phyloP scores from a whole-genome alignment of 805 yeast species.

The Suhomyces prunicola region DNA sequence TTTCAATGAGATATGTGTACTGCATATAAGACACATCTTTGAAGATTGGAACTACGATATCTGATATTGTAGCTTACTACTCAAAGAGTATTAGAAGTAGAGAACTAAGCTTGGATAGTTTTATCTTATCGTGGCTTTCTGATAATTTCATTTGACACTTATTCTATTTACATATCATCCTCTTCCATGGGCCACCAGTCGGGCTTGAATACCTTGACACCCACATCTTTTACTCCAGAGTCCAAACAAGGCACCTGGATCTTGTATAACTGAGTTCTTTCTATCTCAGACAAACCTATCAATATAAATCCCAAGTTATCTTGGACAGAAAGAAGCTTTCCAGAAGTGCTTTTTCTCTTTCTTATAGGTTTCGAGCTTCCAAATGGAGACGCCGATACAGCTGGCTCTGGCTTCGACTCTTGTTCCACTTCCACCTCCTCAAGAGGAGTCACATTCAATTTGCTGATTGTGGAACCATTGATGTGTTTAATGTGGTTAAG shows the following conservation, averaged over 20 bases:
- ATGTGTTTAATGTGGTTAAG: conserved; percentile 14
- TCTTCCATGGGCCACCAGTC: conserved; percentile 69
- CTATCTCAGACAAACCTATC: conserved; percentile 43
- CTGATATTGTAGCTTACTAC: too few relatives aligned
- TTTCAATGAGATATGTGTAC: neutral
- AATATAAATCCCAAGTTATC: conserved; percentile 68
- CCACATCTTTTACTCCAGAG: conserved; percentile 28
- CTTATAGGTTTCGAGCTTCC: conserved; percentile 26
- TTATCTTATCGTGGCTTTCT: too few relatives aligned
- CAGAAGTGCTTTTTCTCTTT: conserved; percentile 47
- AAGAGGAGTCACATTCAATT: conserved; percentile 18
- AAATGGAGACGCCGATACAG: conserved; percentile 38
- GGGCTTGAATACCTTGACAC: conserved; percentile 55
- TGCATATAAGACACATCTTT: neutral
- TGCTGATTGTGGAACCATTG: conserved; percentile 9
- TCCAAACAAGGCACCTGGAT: conserved; percentile 22
- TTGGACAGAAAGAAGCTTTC: conserved; percentile 54
- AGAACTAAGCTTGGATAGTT: too few relatives aligned
- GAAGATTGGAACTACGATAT: too few relatives aligned
- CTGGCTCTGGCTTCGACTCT: conserved; percentile 12
- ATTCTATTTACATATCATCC: neutral
- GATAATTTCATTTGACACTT: too few relatives aligned
- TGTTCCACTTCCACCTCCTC: conserved; percentile 13
- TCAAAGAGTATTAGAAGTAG: too few relatives aligned
- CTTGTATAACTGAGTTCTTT: conserved; percentile 40